These are phyloP conservation scores for Cryphonectria parasitica DNA, from an alignment of 2,329 filamentous ascomycete genomes.

Conservation along the genomic window DNA sequence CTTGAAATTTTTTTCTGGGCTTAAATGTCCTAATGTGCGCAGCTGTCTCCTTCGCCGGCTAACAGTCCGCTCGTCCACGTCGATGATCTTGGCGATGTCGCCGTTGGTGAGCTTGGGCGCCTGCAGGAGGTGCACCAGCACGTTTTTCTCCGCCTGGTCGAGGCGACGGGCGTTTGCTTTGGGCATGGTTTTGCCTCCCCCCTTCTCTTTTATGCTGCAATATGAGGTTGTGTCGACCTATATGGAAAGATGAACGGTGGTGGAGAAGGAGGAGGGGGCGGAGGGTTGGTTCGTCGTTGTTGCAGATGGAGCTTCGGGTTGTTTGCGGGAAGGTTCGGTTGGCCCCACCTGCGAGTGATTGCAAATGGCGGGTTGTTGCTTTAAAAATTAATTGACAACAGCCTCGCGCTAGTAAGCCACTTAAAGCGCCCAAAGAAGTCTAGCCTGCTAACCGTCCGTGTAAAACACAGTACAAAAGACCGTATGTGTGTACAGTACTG, in stretches of 20 bases:
- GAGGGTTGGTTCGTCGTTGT: slow-evolving; percentile 2
- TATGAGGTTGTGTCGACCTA: neutral
- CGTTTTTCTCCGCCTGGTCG: slow-evolving; percentile 28
- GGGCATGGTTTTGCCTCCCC: slow-evolving; percentile 1
- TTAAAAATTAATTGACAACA: neutral
- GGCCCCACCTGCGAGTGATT: slow-evolving; percentile 14
- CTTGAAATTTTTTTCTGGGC: slow-evolving; percentile 27
- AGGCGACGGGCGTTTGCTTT: slow-evolving; percentile 27
- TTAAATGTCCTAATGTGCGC: slow-evolving; percentile 26
- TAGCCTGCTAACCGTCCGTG: neutral
- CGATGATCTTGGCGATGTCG: slow-evolving; percentile 28
- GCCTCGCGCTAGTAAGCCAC: neutral
- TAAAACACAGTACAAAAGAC: neutral
- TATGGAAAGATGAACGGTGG: neutral
- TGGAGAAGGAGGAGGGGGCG: neutral
- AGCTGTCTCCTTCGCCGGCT: slow-evolving; percentile 27
- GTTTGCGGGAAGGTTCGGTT: slow-evolving; percentile 6
- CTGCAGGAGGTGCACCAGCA: slow-evolving; percentile 27
- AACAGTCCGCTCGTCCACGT: slow-evolving; percentile 29
- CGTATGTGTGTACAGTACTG: neutral
- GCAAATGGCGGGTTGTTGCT: slow-evolving; percentile 10
- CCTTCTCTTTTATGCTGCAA: neutral
- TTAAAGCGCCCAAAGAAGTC: neutral
- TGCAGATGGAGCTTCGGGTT: slow-evolving; percentile 24
- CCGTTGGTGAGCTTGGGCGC: slow-evolving; percentile 28